Evolutionary conservation across 805 yeast genomes (phyloP).

Genomic region (Deakozyma indianensis): DNA sequence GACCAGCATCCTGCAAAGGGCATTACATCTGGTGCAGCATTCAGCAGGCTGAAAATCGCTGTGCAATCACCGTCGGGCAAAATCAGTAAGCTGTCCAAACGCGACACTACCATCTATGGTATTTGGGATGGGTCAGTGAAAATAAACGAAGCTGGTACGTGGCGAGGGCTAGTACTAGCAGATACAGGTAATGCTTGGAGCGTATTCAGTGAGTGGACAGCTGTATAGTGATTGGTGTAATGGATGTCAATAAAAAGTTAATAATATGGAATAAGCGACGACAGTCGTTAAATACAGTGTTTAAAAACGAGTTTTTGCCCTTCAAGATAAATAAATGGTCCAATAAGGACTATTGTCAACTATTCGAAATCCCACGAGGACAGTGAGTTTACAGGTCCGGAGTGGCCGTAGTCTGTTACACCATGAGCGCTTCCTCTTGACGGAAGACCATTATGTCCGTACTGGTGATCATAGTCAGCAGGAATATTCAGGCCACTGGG

Average conservation of each 20-base stretch:
- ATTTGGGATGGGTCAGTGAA: constrained; percentile 46
- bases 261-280: too few relatives aligned
- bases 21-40: constrained; percentile 24
- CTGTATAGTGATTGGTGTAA: not conserved
- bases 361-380: too few relatives aligned
- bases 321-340: too few relatives aligned
- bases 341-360: too few relatives aligned
- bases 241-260: not conserved
- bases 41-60: constrained; percentile 42
- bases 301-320: too few relatives aligned
- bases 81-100: constrained; percentile 41
- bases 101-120: constrained; percentile 16
- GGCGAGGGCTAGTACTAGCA: constrained; percentile 72
- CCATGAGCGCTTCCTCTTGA: too few relatives aligned
- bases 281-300: too few relatives aligned
- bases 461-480: not conserved
- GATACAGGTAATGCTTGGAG: constrained; percentile 73
- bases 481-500: not conserved
- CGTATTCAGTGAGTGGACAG: constrained; percentile 77
- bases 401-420: too few relatives aligned
- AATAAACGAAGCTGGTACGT: constrained; percentile 60
- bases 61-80: constrained; percentile 80
- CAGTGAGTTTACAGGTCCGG: too few relatives aligned
- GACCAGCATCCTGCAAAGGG: constrained; percentile 48
- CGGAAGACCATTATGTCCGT: too few relatives aligned